phyloP scores from a whole-genome alignment of 176 grass and related monocot genomes.

The Lolium rigidum region DNA sequence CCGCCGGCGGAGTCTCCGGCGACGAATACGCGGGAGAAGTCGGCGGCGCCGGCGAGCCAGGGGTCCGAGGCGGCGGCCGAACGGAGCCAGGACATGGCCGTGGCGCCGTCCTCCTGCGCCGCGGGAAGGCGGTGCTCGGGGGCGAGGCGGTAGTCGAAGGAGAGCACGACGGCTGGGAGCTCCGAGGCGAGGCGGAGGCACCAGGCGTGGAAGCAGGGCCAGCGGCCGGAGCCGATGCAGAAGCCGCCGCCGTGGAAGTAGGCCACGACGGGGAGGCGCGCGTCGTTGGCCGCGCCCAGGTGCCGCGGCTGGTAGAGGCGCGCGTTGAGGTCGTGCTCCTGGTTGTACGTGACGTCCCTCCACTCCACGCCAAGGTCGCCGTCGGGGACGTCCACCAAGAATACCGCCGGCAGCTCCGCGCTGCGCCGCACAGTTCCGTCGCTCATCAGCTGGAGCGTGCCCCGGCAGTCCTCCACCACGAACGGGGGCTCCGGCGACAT shows the following conservation, averaged over 20 bases:
- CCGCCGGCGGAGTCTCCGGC: conserved; percentile 62
- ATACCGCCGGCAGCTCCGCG: background rate
- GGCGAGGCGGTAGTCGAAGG: conserved; percentile 8
- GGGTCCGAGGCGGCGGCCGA: conserved; percentile 32
- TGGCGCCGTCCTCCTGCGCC: conserved; percentile 48
- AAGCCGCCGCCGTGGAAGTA: background rate
- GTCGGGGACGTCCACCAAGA: background rate
- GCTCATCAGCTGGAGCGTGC: conserved; percentile 41
- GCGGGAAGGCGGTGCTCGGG: conserved; percentile 41
- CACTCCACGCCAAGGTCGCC: conserved; percentile 36
- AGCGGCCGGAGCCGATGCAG: background rate
- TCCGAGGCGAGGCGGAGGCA: conserved; percentile 56
- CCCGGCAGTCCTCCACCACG: conserved; percentile 51
- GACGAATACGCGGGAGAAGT: conserved; percentile 56
- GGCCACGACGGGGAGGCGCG: conserved; percentile 39
- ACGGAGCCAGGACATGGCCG: conserved; percentile 46
- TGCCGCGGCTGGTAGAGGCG: conserved; percentile 39
- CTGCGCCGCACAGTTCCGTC: conserved; percentile 56
- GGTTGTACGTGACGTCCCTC: conserved; percentile 41
- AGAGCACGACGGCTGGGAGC: background rate
- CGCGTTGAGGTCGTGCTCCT: conserved; percentile 27
- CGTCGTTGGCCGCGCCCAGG: conserved; percentile 7
- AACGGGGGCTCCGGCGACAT: conserved; percentile 21
- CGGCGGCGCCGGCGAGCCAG: conserved; percentile 52
- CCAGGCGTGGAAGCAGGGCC: conserved; percentile 1